Conservation (phyloP, 305 asterid species). For the Striga hermonthica region DNA sequence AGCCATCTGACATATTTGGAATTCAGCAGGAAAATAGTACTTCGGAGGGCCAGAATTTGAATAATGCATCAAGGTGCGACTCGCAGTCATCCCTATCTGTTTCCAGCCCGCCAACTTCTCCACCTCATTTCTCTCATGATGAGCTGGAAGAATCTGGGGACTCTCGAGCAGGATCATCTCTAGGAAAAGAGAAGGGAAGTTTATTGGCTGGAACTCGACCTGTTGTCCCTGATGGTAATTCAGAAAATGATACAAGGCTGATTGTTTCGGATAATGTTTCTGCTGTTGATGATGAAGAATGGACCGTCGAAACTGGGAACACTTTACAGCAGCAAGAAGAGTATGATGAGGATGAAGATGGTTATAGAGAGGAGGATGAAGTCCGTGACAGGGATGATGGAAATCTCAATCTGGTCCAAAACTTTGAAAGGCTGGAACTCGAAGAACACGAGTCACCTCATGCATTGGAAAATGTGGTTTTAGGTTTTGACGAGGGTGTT, state of each 20-base stretch:
- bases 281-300: conserved; percentile 78
- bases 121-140: conserved; percentile 92
- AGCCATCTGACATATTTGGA: conserved; percentile 47
- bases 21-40: conserved; percentile 41
- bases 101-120: conserved; percentile 93
- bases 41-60: conserved; percentile 48
- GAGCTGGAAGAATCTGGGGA: conserved; percentile 89
- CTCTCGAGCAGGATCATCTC: conserved; percentile 52
- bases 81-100: conserved; percentile 96
- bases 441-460: conserved; percentile 54
- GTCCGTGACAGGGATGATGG: conserved; percentile 69
- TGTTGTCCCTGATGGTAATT: conserved; percentile 42
- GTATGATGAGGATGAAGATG: conserved; percentile 90
- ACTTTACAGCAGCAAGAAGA: conserved; percentile 80
- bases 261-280: conserved; percentile 50
- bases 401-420: conserved; percentile 57
- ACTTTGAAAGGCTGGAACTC: conserved; percentile 56
- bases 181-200: conserved; percentile 44
- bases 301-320: conserved; percentile 68
- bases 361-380: conserved; percentile 88
- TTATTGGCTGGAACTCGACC: conserved; percentile 41
- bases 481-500: conserved; percentile 92
- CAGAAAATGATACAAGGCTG: conserved; percentile 40
- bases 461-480: conserved; percentile 63
- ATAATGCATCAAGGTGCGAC: conserved; percentile 61